Evolutionary conservation across 139 green algal species (phyloP), one percentile per base, ranked within the genome.

Genomic region (Edaphochlamys debaryana): DNA sequence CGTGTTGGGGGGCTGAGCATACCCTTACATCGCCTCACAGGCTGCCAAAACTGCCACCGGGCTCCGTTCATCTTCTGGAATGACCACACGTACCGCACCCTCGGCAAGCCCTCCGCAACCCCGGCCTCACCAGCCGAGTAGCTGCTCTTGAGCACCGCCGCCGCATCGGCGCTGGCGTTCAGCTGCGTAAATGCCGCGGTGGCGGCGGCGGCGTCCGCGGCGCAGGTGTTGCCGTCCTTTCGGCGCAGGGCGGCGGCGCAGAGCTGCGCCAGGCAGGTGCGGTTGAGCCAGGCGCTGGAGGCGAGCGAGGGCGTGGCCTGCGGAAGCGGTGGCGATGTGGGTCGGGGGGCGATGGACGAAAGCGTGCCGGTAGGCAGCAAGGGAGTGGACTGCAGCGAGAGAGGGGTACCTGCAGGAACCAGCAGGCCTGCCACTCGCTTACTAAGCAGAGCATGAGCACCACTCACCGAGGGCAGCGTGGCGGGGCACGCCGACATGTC

Each of bases 221-320:
- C 27, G 23, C 73, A 80, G 1, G 56, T 40, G 56, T 8, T 29
- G 27, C 19, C 40, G 56, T 80, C 73, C 0, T 37, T 1, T 9
- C 23, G 7, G 4, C 48, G 37, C 73, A 69, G n/a, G 6, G 32
- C n/a, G 5, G 56, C 73, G 15, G 56, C 36, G 34, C 73, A 80
- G 8, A 80, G 37, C 73, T 80, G 73, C 56, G 11, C 3, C 56
- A 80, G 50, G 48, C 71, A 79, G 71, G 50, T 4, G n/a, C 1
- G 0, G 32, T 32, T 37, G 1, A 67, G 23, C 71, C 71, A 79
- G 71, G 38, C 34, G 71, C 71, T 79, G 50, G 34, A 34, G 4
- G 11, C 15, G 8, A 77, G 30, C 6, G 30, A 29, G 45, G 30
- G 27, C 41, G 69, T 77, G 42, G 36, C 30, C 69, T 77, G 69